These are phyloP conservation scores for Lupinus albus DNA, from an alignment of 306 rosid genomes.

Conservation along the genomic window DNA sequence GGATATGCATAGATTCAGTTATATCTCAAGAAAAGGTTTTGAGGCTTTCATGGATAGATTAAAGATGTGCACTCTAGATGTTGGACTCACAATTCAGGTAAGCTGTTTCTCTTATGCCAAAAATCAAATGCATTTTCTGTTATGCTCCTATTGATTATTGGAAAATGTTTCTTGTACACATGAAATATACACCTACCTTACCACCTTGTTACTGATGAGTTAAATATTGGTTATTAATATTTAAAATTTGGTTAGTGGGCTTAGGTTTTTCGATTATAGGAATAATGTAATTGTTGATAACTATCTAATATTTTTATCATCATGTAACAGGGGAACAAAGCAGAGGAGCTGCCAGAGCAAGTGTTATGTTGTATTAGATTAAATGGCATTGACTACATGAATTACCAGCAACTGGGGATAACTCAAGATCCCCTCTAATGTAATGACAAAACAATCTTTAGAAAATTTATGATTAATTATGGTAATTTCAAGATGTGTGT, in stretches of 20 bases:
- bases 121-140: constrained; percentile 12
- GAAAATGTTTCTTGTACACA: too few species aligned
- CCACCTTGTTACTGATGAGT: too few species aligned
- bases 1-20: constrained; percentile 98
- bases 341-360: constrained; percentile 96
- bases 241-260: not conserved
- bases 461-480: constrained; percentile 40
- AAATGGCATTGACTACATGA: constrained; percentile 80
- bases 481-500: constrained; percentile 39
- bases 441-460: constrained; percentile 34
- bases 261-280: not conserved
- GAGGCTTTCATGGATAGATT: constrained; percentile 89
- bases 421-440: constrained; percentile 53
- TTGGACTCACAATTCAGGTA: constrained; percentile 98
- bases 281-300: not conserved
- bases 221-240: too few species aligned
- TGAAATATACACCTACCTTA: too few species aligned
- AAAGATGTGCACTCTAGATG: constrained; percentile 75
- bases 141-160: constrained; percentile 12
- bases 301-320: constrained; percentile 25
- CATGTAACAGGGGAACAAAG: constrained; percentile 76
- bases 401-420: constrained; percentile 77
- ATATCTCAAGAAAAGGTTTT: constrained; percentile 92
- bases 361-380: constrained; percentile 84
- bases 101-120: constrained; percentile 31